Conservation (phyloP, 2,329 filamentous ascomycete species). For the Onygena corvina region DNA sequence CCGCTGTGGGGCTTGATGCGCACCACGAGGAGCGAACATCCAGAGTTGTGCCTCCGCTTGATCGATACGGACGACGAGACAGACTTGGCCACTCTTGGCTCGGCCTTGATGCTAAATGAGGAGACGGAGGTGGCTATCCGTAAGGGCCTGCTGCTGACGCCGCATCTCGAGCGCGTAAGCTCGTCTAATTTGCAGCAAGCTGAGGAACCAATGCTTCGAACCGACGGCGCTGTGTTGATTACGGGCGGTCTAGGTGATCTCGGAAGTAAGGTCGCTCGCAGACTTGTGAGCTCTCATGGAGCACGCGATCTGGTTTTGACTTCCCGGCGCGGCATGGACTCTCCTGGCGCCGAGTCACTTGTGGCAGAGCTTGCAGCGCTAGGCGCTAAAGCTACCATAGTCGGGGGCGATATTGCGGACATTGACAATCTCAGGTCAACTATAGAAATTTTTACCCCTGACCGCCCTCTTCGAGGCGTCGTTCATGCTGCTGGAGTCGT, state of each 20-base stretch:
- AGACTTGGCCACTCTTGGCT: background rate
- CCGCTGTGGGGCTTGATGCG: conserved; percentile 8
- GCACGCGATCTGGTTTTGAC: conserved; percentile 24
- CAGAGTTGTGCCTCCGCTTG: background rate
- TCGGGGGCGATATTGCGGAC: conserved; percentile 14
- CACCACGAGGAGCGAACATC: conserved; percentile 7
- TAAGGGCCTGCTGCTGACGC: background rate
- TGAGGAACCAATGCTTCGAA: conserved; percentile 2
- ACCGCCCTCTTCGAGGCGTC: background rate
- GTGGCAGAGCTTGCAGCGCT: conserved; percentile 5
- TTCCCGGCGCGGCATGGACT: conserved; percentile 18
- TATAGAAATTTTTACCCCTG: conserved; percentile 3
- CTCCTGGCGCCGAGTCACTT: conserved; percentile 9
- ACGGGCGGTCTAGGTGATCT: conserved; percentile 11
- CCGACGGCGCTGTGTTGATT: background rate
- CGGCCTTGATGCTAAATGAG: background rate
- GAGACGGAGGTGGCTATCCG: background rate
- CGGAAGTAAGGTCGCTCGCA: conserved; percentile 6
- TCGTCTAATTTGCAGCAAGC: background rate
- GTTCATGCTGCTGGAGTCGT: conserved; percentile 13
- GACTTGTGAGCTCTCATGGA: conserved; percentile 13
- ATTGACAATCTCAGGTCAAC: conserved; percentile 7
- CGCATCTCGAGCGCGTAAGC: background rate
- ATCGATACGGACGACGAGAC: conserved; percentile 9
- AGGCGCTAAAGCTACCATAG: conserved; percentile 13